Percentiles rank a stretch among this genome's conserved stretches.
Conservation (phyloP, 164 flowering plant species). For the Hamamelis virginiana region DNA sequence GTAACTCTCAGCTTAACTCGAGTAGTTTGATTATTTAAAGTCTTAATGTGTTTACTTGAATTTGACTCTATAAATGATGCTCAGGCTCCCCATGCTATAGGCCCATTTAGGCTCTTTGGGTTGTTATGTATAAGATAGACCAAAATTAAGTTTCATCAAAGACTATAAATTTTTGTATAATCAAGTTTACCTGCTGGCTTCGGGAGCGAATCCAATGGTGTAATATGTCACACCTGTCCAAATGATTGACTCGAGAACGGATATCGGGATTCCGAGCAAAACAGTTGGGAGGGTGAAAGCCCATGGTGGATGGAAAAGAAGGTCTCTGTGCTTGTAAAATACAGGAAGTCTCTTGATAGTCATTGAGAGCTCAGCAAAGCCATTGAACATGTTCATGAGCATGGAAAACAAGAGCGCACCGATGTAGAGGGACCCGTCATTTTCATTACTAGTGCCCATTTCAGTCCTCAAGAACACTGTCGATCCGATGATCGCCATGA, state of each 20-base stretch:
- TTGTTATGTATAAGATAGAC: no score
- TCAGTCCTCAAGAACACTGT: slow-evolving; percentile 68
- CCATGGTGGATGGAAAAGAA: slow-evolving; percentile 88
- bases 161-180: neutral
- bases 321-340: slow-evolving; percentile 92
- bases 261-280: slow-evolving; percentile 67
- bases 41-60: no score
- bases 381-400: slow-evolving; percentile 84
- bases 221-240: slow-evolving; percentile 73
- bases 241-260: slow-evolving; percentile 63
- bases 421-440: slow-evolving; percentile 60
- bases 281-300: slow-evolving; percentile 75
- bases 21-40: no score
- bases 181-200: slow-evolving; percentile 67
- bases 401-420: slow-evolving; percentile 73
- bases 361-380: slow-evolving; percentile 78
- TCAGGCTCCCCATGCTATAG: no score
- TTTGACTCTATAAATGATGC: no score
- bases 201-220: slow-evolving; percentile 90
- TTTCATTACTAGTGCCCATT: slow-evolving; percentile 53
- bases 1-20: no score
- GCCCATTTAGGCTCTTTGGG: no score
- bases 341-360: slow-evolving; percentile 86
- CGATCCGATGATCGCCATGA: slow-evolving; percentile 55
- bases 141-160: no score